Evolutionary conservation across 345 rosid genomes (phyloP).

Genomic region (Linum tenue): DNA sequence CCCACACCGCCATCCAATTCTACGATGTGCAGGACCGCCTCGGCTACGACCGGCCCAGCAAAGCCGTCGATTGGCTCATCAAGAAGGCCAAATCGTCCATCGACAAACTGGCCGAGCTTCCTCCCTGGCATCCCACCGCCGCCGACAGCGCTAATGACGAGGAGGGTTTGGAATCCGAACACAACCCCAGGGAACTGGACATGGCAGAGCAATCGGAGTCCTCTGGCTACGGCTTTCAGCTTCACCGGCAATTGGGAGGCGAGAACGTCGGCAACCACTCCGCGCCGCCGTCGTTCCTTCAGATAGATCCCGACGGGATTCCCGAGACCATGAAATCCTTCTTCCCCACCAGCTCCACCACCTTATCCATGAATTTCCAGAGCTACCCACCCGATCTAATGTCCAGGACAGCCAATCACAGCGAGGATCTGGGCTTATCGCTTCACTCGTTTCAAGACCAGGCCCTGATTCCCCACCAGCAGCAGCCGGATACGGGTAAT

Average conservation of each 20-base stretch:
- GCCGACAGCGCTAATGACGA: background rate
- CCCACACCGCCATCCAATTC: slow-evolving; percentile 84
- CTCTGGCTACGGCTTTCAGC: slow-evolving; percentile 35
- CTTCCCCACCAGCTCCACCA: slow-evolving; percentile 48
- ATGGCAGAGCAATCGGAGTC: slow-evolving; percentile 31
- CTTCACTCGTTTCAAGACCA: slow-evolving; percentile 43
- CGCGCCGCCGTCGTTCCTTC: background rate
- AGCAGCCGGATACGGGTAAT: slow-evolving; percentile 28
- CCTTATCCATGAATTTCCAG: slow-evolving; percentile 42
- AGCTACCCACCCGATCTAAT: slow-evolving; percentile 46
- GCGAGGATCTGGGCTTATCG: slow-evolving; percentile 57
- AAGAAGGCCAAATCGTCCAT: slow-evolving; percentile 65
- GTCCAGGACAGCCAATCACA: slow-evolving; percentile 34
- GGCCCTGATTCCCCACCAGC: slow-evolving; percentile 19
- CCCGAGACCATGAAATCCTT: slow-evolving; percentile 54
- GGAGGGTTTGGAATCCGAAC: slow-evolving; percentile 15
- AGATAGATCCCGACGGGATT: slow-evolving; percentile 31
- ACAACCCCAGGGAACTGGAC: slow-evolving; percentile 28
- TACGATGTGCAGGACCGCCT: slow-evolving; percentile 85
- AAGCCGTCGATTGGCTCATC: slow-evolving; percentile 88
- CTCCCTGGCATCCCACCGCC: slow-evolving; percentile 26
- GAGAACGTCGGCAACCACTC: background rate
- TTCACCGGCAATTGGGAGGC: slow-evolving; percentile 26
- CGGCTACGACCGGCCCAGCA: slow-evolving; percentile 80
- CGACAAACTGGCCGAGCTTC: slow-evolving; percentile 56